phyloP scores from a whole-genome alignment of 768 basidiomycete species.

The Mycena amicta region DNA sequence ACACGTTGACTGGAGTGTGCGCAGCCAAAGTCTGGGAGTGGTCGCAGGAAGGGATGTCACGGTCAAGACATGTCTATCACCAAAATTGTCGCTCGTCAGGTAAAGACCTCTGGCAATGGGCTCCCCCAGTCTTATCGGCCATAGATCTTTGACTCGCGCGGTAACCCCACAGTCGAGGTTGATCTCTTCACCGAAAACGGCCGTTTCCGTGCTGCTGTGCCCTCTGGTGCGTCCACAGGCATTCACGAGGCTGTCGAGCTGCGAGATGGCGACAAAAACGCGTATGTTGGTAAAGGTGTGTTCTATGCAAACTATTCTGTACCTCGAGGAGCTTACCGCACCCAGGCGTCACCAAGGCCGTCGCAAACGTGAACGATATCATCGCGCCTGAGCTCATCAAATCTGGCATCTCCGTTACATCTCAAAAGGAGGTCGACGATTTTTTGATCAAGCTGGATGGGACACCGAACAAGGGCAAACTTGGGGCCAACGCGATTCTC shows the following conservation, averaged over 20 bases:
- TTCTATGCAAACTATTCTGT: constrained; percentile 8
- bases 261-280: constrained; percentile 91
- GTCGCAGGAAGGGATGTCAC: too few species aligned
- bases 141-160: constrained; percentile 99
- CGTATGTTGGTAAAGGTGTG: constrained; percentile 95
- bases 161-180: constrained; percentile 96
- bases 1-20: neutral
- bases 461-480: constrained; percentile 97
- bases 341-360: constrained; percentile 90
- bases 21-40: neutral
- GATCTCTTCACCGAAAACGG: constrained; percentile 89
- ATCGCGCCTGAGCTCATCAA: constrained; percentile 91
- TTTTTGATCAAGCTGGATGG: constrained; percentile 98
- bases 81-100: constrained; percentile 93
- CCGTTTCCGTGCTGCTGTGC: constrained; percentile 91
- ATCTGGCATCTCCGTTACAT: constrained; percentile 78
- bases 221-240: constrained; percentile 98
- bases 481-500: constrained; percentile 98
- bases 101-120: constrained; percentile 32
- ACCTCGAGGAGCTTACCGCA: constrained; percentile 5
- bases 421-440: constrained; percentile 96
- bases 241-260: constrained; percentile 98
- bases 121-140: constrained; percentile 20
- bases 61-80: constrained; percentile 98
- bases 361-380: constrained; percentile 88